Percentiles rank a stretch among this genome's conserved stretches.
Conservation (phyloP, 1,139 yeast genomes). For the Protomyces inouyei region DNA sequence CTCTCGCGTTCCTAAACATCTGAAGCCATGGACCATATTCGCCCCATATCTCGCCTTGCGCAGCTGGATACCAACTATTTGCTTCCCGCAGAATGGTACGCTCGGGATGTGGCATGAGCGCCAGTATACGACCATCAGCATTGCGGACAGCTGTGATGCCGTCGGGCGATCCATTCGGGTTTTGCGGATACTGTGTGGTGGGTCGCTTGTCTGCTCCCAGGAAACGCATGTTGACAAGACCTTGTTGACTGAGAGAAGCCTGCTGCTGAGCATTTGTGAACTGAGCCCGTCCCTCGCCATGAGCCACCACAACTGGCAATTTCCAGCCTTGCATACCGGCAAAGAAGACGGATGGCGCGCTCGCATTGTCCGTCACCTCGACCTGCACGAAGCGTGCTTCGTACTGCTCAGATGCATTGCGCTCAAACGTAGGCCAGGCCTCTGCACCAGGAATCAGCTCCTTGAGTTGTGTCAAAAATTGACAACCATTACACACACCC, state of each 20-base stretch:
- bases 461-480: constrained; percentile 83
- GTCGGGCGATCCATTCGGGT: constrained; percentile 92
- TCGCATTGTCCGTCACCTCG: constrained; percentile 59
- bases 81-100: constrained; percentile 83
- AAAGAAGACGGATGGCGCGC: constrained; percentile 65
- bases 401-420: constrained; percentile 87
- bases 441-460: constrained; percentile 91
- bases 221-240: constrained; percentile 63
- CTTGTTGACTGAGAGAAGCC: constrained; percentile 46
- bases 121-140: constrained; percentile 89
- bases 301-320: constrained; percentile 96
- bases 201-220: constrained; percentile 85
- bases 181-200: constrained; percentile 81
- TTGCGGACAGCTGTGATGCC: constrained; percentile 92
- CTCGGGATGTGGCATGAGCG: constrained; percentile 99
- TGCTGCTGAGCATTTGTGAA: constrained; percentile 48
- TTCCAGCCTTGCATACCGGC: constrained; percentile 87
- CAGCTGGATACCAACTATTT: constrained; percentile 83
- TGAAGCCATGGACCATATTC: constrained; percentile 92
- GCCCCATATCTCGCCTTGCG: constrained; percentile 61
- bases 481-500: constrained; percentile 99
- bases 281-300: constrained; percentile 93
- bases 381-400: constrained; percentile 94
- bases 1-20: constrained; percentile 86
- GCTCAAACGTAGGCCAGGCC: constrained; percentile 94